These are phyloP conservation scores for Apophysomyces ossiformis DNA, from an alignment of 371 early-diverging fungal genomes.

Conservation along the genomic window DNA sequence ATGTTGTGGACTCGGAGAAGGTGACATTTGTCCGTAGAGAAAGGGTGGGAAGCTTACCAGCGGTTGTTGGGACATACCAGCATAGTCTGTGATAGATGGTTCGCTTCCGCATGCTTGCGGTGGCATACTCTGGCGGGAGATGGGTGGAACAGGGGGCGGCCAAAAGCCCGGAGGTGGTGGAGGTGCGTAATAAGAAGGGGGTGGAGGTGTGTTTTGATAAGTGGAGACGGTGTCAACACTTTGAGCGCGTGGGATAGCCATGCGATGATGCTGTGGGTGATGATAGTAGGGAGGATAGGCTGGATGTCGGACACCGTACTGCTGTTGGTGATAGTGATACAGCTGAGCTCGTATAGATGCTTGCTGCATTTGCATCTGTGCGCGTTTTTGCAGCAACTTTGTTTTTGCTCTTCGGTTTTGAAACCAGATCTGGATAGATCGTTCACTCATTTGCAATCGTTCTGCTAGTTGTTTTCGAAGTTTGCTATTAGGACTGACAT, in stretches of 20 bases:
- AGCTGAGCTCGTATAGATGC: conserved; percentile 40
- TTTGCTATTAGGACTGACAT: conserved; percentile 77
- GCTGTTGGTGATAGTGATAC: conserved; percentile 33
- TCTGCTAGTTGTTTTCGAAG: conserved; percentile 85
- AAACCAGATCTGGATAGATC: conserved; percentile 99
- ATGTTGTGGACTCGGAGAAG: conserved; percentile 28
- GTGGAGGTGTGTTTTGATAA: conserved; percentile 14
- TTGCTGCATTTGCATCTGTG: conserved; percentile 54
- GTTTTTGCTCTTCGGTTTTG: conserved; percentile 97
- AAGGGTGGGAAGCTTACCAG: conserved; percentile 35
- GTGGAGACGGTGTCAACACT: conserved; percentile 41
- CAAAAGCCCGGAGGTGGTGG: conserved; percentile 10
- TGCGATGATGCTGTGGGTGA: conserved; percentile 12
- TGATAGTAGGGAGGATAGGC: conserved; percentile 18
- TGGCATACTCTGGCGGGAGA: conserved; percentile 40
- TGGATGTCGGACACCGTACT: conserved; percentile 17
- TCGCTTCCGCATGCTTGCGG: conserved; percentile 30
- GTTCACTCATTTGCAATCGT: conserved; percentile 89
- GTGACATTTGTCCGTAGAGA: conserved; percentile 31
- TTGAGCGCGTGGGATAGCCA: conserved; percentile 35
- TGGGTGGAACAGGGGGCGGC: background rate
- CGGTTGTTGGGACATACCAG: background rate
- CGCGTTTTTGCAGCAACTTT: conserved; percentile 72
- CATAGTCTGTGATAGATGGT: background rate
- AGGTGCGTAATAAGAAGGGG: conserved; percentile 23